A percentile compares a stretch with the other conserved stretches of the same genome.
phyloP scores from a whole-genome alignment of 83 land plant genomes.

The Thuja plicata region DNA sequence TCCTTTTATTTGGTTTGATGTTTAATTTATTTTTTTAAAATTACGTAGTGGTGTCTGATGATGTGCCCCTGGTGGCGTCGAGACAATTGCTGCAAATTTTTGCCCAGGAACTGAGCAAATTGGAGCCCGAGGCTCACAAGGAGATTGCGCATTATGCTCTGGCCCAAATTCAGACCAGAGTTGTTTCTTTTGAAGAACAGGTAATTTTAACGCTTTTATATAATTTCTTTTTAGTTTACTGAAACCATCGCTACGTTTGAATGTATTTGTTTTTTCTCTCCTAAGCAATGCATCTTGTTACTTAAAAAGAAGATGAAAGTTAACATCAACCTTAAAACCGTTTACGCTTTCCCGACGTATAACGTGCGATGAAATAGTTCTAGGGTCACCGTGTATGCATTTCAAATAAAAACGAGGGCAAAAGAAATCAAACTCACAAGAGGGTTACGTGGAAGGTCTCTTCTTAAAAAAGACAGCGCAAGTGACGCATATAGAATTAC shows the following conservation, averaged over 20 bases:
- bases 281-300: background rate
- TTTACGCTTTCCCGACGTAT: background rate
- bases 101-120: slow-evolving; percentile 78
- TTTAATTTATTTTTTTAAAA: slow-evolving; percentile 14
- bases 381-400: background rate
- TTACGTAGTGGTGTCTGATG: slow-evolving; percentile 87
- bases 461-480: background rate
- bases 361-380: background rate
- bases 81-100: slow-evolving; percentile 86
- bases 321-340: background rate
- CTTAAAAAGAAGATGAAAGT: background rate
- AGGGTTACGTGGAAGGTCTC: background rate
- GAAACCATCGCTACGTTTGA: background rate
- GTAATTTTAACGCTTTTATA: slow-evolving; percentile 20
- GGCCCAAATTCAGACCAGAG: slow-evolving; percentile 94
- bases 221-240: too few relatives aligned
- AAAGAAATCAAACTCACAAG: background rate
- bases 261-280: background rate
- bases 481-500: too few relatives aligned
- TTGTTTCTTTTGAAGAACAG: slow-evolving; percentile 99
- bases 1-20: background rate
- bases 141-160: slow-evolving; percentile 90
- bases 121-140: slow-evolving; percentile 86
- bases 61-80: slow-evolving; percentile 92
- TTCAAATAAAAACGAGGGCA: background rate